Conservation (phyloP, 108 stramenopile genomes). For the Phaeodactylum tricornutum region DNA sequence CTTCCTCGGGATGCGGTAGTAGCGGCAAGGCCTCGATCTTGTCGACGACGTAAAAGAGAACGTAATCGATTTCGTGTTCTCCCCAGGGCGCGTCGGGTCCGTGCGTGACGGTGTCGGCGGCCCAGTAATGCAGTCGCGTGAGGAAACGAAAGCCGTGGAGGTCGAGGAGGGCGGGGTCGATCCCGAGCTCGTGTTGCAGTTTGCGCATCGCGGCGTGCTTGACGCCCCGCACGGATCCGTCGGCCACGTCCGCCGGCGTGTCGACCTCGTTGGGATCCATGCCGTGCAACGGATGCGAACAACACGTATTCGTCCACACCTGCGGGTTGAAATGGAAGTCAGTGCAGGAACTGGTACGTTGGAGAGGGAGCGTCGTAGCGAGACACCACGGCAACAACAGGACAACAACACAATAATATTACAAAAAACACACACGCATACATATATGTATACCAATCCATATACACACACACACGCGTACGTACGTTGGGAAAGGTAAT, state of each 20-base stretch:
- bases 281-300: conserved; percentile 92
- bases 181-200: conserved; percentile 94
- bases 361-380: background rate
- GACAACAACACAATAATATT: background rate
- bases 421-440: background rate
- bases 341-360: background rate
- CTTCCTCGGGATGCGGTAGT: conserved; percentile 88
- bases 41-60: conserved; percentile 71
- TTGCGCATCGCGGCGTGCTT: conserved; percentile 96
- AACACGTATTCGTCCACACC: conserved; percentile 99
- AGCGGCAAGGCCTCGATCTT: conserved; percentile 53
- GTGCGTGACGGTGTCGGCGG: conserved; percentile 85
- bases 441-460: background rate
- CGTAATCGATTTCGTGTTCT: conserved; percentile 99
- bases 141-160: conserved; percentile 86
- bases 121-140: conserved; percentile 97
- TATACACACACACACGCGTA: too few relatives aligned
- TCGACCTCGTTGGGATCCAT: conserved; percentile 80
- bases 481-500: conserved; percentile 96
- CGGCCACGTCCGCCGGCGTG: conserved; percentile 36
- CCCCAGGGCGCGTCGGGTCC: conserved; percentile 89
- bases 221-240: conserved; percentile 76
- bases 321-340: too few relatives aligned
- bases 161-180: conserved; percentile 48
- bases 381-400: background rate